Evolutionary conservation across 202 grass and related monocot genomes (phyloP).

Genomic region (Setaria viridis): DNA sequence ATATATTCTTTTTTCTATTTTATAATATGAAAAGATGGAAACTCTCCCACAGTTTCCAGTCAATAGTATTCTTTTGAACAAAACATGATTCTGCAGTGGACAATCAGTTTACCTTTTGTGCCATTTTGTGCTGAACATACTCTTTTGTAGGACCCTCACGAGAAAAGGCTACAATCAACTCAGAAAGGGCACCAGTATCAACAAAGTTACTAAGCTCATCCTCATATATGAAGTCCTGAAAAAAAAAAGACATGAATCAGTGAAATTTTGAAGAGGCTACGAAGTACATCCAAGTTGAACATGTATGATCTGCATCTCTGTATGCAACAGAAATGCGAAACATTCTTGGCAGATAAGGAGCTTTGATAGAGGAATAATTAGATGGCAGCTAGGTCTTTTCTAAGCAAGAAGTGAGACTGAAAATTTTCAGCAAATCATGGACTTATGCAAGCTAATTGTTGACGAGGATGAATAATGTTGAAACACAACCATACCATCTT

Average conservation of each 20-base stretch:
- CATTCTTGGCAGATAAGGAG: background rate
- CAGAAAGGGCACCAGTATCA: slow-evolving; percentile 45
- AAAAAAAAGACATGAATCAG: slow-evolving; percentile 18
- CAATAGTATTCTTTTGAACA: slow-evolving; percentile 12
- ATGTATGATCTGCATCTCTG: slow-evolving; percentile 8
- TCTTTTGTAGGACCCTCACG: slow-evolving; percentile 71
- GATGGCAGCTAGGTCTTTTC: background rate
- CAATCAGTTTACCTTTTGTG: slow-evolving; percentile 50
- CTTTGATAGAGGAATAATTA: background rate
- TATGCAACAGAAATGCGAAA: slow-evolving; percentile 15
- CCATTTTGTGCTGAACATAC: slow-evolving; percentile 79
- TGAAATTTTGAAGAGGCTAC: background rate
- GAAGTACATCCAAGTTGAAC: background rate
- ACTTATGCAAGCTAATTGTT: background rate
- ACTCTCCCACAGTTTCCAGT: background rate
- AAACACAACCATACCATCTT: slow-evolving; percentile 58
- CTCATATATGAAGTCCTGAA: slow-evolving; percentile 76
- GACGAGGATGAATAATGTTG: slow-evolving; percentile 26
- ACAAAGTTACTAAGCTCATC: slow-evolving; percentile 68
- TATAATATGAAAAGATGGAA: background rate
- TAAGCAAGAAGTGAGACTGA: slow-evolving; percentile 6
- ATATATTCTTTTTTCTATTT: background rate
- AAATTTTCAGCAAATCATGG: background rate
- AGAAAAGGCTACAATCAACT: slow-evolving; percentile 70
- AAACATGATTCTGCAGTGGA: background rate